Evolutionary conservation across 2,329 filamentous ascomycete genomes (phyloP), one percentile per base, ranked within the genome.

Genomic region (Microcyclosporella mali): DNA sequence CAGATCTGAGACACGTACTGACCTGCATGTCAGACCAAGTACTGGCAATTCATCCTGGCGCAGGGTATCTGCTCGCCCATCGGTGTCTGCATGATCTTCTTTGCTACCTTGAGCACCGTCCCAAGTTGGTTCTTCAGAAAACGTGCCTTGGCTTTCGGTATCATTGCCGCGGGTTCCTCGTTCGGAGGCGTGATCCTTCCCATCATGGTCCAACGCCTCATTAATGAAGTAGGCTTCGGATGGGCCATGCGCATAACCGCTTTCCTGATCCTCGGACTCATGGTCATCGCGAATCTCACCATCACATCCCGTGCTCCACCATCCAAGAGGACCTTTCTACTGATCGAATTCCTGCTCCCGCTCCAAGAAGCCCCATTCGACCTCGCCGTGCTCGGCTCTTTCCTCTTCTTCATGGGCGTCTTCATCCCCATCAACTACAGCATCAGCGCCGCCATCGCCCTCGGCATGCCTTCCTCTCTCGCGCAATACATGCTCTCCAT

Each of bases 401-500:
- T 71, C 57, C 67, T 70, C 48, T 66, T 72, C 56, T 70, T 73
- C 46, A 71, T 68, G 65, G 71, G 67, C 3, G 60, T 73, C 6
- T 73, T 73, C 56, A 59, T 94, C 17, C 89, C 89, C 0, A 73
- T 95, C 45, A 82, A 83, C 3, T 95, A 89, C 62, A 79, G 95
- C 33, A 84, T 83, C 8, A 83, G 79, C 1, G 95, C 88, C 61
- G 82, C 84, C 2, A 66, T 88, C 10, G 57, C 62, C 8, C 64
- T 65, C 4, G 72, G 46, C 69, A 70, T 81, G 44, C 83, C 83
- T 15, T 79, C 92, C 57, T 69, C 67, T 25, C 60, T 94, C 55
- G 78, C 85, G 3, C 92, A 85, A 61, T 80, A 88, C 58, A 73
- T 94, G 40, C 69, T 94, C 21, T 82, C 87, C 9, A 82, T 95